A percentile compares a stretch with the other conserved stretches of the same genome.
phyloP scores from a whole-genome alignment of 164 flowering plant species.

The Platanus orientalis region DNA sequence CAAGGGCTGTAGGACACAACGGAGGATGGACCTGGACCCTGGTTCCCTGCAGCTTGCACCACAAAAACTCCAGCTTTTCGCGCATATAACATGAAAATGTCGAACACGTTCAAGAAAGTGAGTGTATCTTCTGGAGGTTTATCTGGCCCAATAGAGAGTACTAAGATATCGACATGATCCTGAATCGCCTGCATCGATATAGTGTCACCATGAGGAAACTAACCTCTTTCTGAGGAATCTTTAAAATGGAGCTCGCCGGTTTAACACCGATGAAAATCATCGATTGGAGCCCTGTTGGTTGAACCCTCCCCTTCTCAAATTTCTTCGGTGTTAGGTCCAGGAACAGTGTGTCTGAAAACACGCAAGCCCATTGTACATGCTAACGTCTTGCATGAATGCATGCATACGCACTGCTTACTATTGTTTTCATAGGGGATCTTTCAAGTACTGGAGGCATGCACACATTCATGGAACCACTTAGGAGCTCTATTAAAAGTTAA shows the following conservation, averaged over 20 bases:
- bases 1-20: constrained; percentile 82
- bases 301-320: too few relatives aligned
- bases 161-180: constrained; percentile 79
- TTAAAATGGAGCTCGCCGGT: not conserved
- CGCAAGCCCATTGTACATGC: too few relatives aligned
- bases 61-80: constrained; percentile 75
- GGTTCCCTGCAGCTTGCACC: constrained; percentile 84
- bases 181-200: constrained; percentile 34
- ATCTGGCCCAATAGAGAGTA: constrained; percentile 82
- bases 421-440: too few relatives aligned
- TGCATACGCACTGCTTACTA: too few relatives aligned
- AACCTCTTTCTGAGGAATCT: not conserved
- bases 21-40: constrained; percentile 56
- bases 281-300: too few relatives aligned
- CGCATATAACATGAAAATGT: constrained; percentile 60
- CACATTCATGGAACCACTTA: too few relatives aligned
- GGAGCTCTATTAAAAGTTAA: too few relatives aligned
- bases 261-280: too few relatives aligned
- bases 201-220: not conserved
- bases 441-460: too few relatives aligned
- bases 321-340: too few relatives aligned
- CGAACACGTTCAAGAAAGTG: constrained; percentile 64
- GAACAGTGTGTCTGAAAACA: too few relatives aligned
- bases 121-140: constrained; percentile 66
- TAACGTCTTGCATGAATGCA: too few relatives aligned